A percentile compares a stretch with the other conserved stretches of the same genome.
These are phyloP conservation scores for Colletotrichum cereale DNA, from an alignment of 2,329 filamentous ascomycete genomes.

Conservation along the genomic window DNA sequence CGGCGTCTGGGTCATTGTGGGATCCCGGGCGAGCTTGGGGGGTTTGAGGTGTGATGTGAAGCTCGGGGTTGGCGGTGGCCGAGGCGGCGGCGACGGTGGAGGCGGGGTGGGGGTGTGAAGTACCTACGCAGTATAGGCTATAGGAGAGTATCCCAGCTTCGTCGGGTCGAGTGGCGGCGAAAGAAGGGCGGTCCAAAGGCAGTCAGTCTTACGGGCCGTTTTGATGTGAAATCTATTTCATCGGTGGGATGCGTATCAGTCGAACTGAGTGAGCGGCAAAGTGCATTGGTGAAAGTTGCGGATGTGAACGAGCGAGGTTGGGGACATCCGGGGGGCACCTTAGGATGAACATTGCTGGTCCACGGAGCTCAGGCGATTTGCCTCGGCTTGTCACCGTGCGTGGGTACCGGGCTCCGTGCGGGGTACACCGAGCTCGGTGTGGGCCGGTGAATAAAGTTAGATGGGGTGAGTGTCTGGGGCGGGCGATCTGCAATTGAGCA, in stretches of 20 bases:
- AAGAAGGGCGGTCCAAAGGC: neutral
- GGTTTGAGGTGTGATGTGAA: neutral
- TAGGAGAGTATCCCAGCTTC: neutral
- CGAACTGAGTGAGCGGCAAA: neutral
- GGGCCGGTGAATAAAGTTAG: neutral
- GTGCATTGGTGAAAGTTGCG: neutral
- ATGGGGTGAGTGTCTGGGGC: neutral
- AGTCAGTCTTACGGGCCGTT: neutral
- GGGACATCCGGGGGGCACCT: slow-evolving; percentile 9
- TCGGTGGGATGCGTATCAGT: neutral
- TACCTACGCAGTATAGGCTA: neutral
- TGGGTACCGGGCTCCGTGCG: slow-evolving; percentile 6
- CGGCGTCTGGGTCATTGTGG: slow-evolving; percentile 12
- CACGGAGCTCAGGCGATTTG: slow-evolving; percentile 8
- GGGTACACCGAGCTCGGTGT: slow-evolving; percentile 29
- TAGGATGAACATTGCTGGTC: neutral
- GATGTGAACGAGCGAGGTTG: neutral
- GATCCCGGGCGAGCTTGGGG: too few species aligned
- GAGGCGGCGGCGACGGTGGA: neutral
- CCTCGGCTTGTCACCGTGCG: slow-evolving; percentile 17
- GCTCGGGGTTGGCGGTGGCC: neutral
- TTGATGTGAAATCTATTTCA: too few species aligned
- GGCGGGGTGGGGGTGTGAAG: neutral
- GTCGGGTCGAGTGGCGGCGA: neutral
- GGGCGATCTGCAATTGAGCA: neutral